Evolutionary conservation across 225 moss, liverwort and hornwort genomes (phyloP), one percentile per base, ranked within the genome.

Genomic region (Climacium dendroides): DNA sequence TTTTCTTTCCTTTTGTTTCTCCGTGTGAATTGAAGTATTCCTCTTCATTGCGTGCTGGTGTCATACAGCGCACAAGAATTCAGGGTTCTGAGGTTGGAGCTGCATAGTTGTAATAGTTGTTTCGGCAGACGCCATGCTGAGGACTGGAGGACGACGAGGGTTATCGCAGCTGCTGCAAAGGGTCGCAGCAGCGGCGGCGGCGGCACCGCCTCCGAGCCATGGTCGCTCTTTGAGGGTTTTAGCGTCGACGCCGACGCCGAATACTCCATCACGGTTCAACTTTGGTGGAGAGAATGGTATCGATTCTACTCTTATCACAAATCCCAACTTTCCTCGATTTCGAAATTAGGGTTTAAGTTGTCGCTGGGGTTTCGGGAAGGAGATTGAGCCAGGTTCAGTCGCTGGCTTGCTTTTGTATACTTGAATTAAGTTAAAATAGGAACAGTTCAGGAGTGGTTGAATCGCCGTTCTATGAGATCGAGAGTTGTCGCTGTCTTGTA

Each of bases 121-220:
- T 37, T 78, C 50, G 52, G 79, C 35, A 45, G 55, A 71, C 80
- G 76, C 35, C 71, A 92, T 92, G 92, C 81, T 85, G 89, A 89
- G 90, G 65, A 58, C 62, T 34, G 87, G 87, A 75, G 89, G 83
- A 26, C 92, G 83, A n/a, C 90, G 92, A 54, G 90, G 87, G 69
- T 74, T 92, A 61, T 87, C 87, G 79, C 90, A 79, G 79, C 48
- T 90, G 82, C 55, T 92, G 79, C 90, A 74, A 41, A 79, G 83
- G 34, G 50, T 78, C 32, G 89, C 57, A 80, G 75, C 72, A 50
- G 59, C 86, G 57, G 76, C 86, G 47, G 81, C 85, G 23, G 32
- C 85, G 50, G 55, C 77, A 50, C 83, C 81, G 70, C 55, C 83
- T 85, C 22, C 57, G 32, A 54, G n/a, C 52, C 79, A 83, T 55